A percentile compares a stretch with the other conserved stretches of the same genome.
Conservation (phyloP, 2,329 filamentous ascomycete species). For the Colletotrichum cuscutae region DNA sequence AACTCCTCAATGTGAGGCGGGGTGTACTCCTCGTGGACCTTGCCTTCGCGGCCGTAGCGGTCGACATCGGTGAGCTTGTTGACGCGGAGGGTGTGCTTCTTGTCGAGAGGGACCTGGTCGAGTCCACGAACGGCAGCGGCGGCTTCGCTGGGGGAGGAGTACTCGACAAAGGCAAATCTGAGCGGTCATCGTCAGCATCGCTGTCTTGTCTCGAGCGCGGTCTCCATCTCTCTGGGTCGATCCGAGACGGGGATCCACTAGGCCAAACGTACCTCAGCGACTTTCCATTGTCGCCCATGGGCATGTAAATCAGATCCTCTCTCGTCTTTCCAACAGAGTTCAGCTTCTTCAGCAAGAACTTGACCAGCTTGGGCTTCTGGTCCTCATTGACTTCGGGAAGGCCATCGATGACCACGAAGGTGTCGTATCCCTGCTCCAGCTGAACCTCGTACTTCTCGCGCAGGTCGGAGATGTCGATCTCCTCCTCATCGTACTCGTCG, state of each 20-base stretch:
- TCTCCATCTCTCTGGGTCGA: not conserved
- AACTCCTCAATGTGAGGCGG: constrained; percentile 86
- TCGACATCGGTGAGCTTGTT: constrained; percentile 99
- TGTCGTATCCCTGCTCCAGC: constrained; percentile 94
- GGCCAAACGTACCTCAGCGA: constrained; percentile 77
- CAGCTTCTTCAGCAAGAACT: constrained; percentile 95
- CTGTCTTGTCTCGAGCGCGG: not conserved
- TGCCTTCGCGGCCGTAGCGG: constrained; percentile 92
- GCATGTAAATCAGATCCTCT: constrained; percentile 94
- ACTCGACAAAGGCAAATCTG: constrained; percentile 98
- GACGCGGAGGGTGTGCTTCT: constrained; percentile 93
- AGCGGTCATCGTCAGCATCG: constrained; percentile 29
- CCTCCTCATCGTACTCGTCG: constrained; percentile 89
- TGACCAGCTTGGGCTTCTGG: constrained; percentile 92
- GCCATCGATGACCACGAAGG: constrained; percentile 96
- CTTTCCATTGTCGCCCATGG: constrained; percentile 85
- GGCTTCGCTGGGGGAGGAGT: constrained; percentile 89
- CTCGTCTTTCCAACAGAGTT: constrained; percentile 84
- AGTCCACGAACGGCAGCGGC: constrained; percentile 89
- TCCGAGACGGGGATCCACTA: constrained; percentile 16
- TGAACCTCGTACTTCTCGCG: constrained; percentile 95
- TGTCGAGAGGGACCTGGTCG: constrained; percentile 89
- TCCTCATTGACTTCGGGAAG: constrained; percentile 90
- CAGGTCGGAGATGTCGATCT: constrained; percentile 95
- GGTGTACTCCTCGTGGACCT: constrained; percentile 90